Percentiles rank a stretch among this genome's conserved stretches.
phyloP scores from a whole-genome alignment of 345 rosid species.

The Eucalyptus victrix region DNA sequence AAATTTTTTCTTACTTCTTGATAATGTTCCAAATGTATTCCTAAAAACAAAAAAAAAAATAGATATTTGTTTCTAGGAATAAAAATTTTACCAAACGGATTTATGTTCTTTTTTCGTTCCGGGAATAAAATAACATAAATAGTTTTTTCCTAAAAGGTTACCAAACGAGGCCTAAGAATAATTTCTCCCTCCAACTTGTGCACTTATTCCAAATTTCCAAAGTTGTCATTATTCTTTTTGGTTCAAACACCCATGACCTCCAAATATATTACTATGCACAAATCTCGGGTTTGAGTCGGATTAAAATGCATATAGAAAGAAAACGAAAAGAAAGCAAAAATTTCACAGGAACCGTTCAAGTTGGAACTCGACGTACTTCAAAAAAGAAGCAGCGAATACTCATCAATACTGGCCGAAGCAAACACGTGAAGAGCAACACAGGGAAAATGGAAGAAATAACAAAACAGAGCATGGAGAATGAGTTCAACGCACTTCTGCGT shows the following conservation, averaged over 20 bases:
- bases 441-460: not conserved
- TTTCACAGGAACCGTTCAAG: not conserved
- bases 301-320: not conserved
- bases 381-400: not conserved
- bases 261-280: not conserved
- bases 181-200: no score
- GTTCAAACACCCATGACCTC: not conserved
- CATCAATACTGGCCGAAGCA: not conserved
- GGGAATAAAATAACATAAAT: no score
- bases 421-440: not conserved
- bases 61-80: accelerated
- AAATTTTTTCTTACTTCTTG: no score
- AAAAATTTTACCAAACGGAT: accelerated
- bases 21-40: no score
- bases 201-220: no score
- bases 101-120: accelerated
- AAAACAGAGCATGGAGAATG: not conserved
- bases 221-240: no score
- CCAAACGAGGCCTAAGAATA: accelerated
- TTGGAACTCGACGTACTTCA: not conserved
- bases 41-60: no score
- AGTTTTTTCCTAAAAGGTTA: accelerated
- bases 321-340: not conserved
- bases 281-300: not conserved
- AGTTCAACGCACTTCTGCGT: not conserved